Evolutionary conservation across 2,329 filamentous ascomycete genomes (phyloP).

Genomic region (Harringtonia lauricola): DNA sequence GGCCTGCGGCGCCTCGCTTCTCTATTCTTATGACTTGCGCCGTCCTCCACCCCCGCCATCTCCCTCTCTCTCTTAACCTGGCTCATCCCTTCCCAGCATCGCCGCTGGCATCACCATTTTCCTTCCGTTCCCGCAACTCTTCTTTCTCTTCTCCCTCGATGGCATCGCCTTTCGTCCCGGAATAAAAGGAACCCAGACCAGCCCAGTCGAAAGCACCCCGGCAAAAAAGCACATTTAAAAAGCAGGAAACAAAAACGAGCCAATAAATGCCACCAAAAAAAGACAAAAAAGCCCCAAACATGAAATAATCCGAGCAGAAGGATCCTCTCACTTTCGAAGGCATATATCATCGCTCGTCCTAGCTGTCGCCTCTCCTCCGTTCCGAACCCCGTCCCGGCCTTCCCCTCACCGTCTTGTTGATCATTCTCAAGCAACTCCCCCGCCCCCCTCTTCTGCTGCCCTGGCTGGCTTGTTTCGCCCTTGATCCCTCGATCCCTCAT

Average conservation of each 20-base stretch:
- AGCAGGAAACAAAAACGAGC: not conserved
- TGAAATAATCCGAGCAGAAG: too few species aligned
- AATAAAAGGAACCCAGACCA: too few species aligned
- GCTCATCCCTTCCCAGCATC: too few species aligned
- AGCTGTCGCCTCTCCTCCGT: not conserved
- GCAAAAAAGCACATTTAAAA: too few species aligned
- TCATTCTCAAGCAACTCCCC: slow-evolving; percentile 9
- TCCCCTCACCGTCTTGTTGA: slow-evolving; percentile 3
- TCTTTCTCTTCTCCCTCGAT: too few species aligned
- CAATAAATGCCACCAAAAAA: not conserved
- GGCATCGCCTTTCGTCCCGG: not conserved
- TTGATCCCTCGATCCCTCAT: not conserved
- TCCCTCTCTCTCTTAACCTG: too few species aligned
- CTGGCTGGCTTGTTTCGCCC: not conserved
- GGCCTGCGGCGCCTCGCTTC: not conserved
- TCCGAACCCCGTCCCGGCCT: not conserved
- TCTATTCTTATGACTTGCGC: not conserved
- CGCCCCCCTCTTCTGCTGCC: not conserved
- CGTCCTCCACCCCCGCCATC: not conserved
- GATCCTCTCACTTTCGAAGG: not conserved
- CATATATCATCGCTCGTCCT: not conserved
- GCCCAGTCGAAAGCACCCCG: too few species aligned
- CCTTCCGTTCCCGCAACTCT: too few species aligned
- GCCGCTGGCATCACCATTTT: too few species aligned
- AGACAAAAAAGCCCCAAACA: not conserved